phyloP scores from a whole-genome alignment of 805 yeast species.

The Wickerhamiella occidentalis region DNA sequence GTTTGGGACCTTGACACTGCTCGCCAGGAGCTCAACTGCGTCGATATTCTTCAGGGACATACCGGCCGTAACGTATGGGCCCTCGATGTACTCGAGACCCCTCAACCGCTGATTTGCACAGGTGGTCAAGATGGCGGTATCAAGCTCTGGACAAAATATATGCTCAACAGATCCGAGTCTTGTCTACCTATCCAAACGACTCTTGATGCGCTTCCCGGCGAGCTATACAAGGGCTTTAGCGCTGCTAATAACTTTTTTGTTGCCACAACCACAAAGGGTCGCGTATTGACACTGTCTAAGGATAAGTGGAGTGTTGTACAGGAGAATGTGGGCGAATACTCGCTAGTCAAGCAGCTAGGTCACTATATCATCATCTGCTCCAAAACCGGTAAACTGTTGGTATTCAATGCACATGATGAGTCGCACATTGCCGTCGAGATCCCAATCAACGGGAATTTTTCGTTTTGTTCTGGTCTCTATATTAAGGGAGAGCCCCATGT shows the following conservation, averaged over 20 bases:
- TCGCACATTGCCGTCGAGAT: neutral
- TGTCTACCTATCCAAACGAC: neutral
- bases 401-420: neutral
- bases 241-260: neutral
- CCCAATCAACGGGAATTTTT: neutral
- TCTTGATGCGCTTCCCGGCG: constrained; percentile 19
- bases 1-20: constrained; percentile 42
- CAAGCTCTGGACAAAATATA: constrained; percentile 37
- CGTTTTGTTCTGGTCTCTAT: constrained; percentile 1
- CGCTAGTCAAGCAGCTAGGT: constrained; percentile 5
- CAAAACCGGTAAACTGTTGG: neutral
- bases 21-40: constrained; percentile 29
- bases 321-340: constrained; percentile 11
- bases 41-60: constrained; percentile 52
- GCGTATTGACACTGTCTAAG: neutral
- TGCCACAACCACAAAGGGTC: constrained; percentile 1
- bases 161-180: constrained; percentile 1
- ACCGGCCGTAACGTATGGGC: constrained; percentile 79
- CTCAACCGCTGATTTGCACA: constrained; percentile 44
- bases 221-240: constrained; percentile 25
- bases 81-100: constrained; percentile 12
- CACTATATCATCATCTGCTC: neutral
- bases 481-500: constrained; percentile 21
- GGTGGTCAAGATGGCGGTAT: constrained; percentile 93
- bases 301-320: constrained; percentile 17